Evolutionary conservation across 768 basidiomycete genomes (phyloP).

Genomic region (Russula compacta): DNA sequence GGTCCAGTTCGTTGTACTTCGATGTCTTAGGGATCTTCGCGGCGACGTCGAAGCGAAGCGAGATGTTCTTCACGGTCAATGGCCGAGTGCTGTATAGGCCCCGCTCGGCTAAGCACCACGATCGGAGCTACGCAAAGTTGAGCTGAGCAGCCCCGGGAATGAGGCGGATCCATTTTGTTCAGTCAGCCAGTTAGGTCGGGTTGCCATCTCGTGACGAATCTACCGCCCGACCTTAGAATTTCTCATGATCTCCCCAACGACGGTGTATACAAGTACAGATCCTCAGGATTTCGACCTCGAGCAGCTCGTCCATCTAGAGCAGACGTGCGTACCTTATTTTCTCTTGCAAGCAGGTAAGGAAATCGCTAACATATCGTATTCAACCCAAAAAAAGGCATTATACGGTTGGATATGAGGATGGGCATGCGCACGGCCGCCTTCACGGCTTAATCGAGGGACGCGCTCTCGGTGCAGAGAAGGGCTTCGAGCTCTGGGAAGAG

Average conservation of each 20-base stretch:
- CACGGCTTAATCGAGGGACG: slow-evolving; percentile 90
- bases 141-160: neutral
- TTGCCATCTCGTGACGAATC: slow-evolving; percentile 15
- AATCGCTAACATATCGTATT: neutral
- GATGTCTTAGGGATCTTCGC: slow-evolving; percentile 9
- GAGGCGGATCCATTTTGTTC: neutral
- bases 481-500: slow-evolving; percentile 96
- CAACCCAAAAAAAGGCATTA: slow-evolving; percentile 62
- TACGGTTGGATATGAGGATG: slow-evolving; percentile 65
- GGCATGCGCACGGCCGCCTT: slow-evolving; percentile 75
- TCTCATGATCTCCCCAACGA: neutral
- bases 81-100: neutral
- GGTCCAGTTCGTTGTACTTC: neutral
- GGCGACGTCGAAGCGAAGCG: slow-evolving; percentile 10
- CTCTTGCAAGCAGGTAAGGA: neutral
- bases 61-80: neutral
- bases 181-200: neutral
- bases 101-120: neutral
- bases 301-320: slow-evolving; percentile 26
- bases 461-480: slow-evolving; percentile 80
- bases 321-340: slow-evolving; percentile 22
- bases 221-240: neutral
- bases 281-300: slow-evolving; percentile 24
- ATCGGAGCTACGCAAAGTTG: neutral
- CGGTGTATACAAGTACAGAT: neutral